A percentile compares a stretch with the other conserved stretches of the same genome.
phyloP scores from a whole-genome alignment of 2,329 filamentous ascomycete species.

The Claviceps pazoutovae region DNA sequence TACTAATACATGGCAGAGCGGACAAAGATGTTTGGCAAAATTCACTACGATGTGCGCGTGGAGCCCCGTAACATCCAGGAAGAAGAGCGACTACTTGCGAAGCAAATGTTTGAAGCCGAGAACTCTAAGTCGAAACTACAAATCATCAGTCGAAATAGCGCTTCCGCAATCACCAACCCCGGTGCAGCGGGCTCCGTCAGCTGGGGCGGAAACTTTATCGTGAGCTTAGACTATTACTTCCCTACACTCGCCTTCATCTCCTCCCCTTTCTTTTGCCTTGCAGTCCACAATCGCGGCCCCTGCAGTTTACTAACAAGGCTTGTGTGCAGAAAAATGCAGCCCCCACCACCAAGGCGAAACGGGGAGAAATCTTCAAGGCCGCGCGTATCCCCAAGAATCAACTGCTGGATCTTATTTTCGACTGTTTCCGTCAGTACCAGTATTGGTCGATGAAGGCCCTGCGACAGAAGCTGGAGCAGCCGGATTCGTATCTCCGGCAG shows the following conservation, averaged over 20 bases:
- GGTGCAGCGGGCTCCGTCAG: conserved; percentile 26
- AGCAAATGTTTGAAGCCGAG: conserved; percentile 36
- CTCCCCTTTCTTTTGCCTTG: background rate
- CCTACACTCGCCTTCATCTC: background rate
- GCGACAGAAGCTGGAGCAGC: conserved; percentile 64
- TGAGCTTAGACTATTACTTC: conserved; percentile 23
- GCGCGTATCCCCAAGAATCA: conserved; percentile 82
- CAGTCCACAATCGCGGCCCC: no score
- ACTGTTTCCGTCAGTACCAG: conserved; percentile 69
- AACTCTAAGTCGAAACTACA: conserved; percentile 34
- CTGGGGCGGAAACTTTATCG: conserved; percentile 38
- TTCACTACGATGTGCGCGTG: conserved; percentile 64
- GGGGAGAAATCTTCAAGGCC: conserved; percentile 62
- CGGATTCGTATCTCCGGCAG: conserved; percentile 83
- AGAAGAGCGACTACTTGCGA: conserved; percentile 49
- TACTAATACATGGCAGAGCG: conserved; percentile 41
- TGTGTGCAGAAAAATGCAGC: conserved; percentile 36
- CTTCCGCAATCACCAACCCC: conserved; percentile 42
- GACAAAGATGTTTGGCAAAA: conserved; percentile 58
- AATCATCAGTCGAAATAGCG: conserved; percentile 35
- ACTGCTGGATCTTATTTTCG: conserved; percentile 72
- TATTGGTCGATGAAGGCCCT: conserved; percentile 93
- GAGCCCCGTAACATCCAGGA: conserved; percentile 60
- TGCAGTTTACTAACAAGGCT: no score
- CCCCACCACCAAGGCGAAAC: conserved; percentile 41